A percentile compares a stretch with the other conserved stretches of the same genome.
Evolutionary conservation across 2,329 filamentous ascomycete genomes (phyloP).

Genomic region (Penicillium sp.): DNA sequence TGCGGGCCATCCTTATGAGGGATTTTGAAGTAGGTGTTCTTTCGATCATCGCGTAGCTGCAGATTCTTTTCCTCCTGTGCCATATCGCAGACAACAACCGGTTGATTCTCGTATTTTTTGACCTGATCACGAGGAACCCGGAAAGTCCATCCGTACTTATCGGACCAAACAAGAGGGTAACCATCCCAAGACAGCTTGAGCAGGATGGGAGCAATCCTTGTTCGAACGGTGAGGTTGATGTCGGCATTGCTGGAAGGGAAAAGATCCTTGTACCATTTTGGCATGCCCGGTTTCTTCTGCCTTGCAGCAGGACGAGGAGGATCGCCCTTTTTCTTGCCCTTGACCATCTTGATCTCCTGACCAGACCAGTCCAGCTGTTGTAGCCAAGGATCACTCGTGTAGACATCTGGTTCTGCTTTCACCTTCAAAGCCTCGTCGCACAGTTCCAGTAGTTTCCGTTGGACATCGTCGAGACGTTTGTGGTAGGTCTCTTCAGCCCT

Average conservation of each 20-base stretch:
- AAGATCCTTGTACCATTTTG: constrained; percentile 93
- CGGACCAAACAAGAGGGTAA: constrained; percentile 88
- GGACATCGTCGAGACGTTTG: constrained; percentile 75
- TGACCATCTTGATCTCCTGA: constrained; percentile 88
- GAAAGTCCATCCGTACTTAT: constrained; percentile 93
- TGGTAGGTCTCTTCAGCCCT: constrained; percentile 87
- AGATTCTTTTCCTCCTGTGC: constrained; percentile 75
- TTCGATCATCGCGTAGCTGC: constrained; percentile 68
- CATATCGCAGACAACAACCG: constrained; percentile 78
- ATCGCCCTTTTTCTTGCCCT: constrained; percentile 86
- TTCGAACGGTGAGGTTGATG: constrained; percentile 83
- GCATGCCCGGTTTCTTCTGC: constrained; percentile 95
- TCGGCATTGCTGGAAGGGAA: constrained; percentile 69
- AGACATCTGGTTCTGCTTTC: constrained; percentile 72
- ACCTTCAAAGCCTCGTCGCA: constrained; percentile 77
- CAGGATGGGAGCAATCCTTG: constrained; percentile 83
- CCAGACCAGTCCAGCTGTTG: constrained; percentile 94
- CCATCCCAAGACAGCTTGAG: constrained; percentile 88
- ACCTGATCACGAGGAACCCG: constrained; percentile 69
- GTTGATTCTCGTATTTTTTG: constrained; percentile 70
- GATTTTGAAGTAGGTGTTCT: constrained; percentile 82
- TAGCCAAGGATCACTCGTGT: constrained; percentile 85
- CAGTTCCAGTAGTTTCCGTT: constrained; percentile 73
- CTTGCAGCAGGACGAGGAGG: constrained; percentile 76
- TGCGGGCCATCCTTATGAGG: constrained; percentile 94